A percentile compares a stretch with the other conserved stretches of the same genome.
phyloP scores from a whole-genome alignment of 106 monocot species.

The Xerophyta viscosa region DNA sequence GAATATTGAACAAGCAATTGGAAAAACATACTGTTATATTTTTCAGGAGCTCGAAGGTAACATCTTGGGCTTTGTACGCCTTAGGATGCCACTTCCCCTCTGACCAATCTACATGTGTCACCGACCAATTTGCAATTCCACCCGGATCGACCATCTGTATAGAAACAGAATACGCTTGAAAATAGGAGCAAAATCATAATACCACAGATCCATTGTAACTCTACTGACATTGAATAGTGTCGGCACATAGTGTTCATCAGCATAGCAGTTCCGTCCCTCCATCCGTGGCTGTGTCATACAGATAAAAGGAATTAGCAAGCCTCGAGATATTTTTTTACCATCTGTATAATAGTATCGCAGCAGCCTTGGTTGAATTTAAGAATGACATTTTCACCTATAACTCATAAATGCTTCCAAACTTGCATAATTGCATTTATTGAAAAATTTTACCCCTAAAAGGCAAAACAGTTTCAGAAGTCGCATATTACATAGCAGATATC shows the following conservation, averaged over 20 bases:
- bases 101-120: constrained; percentile 97
- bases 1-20: too few species aligned
- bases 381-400: too few species aligned
- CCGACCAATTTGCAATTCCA: constrained; percentile 94
- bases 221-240: constrained; percentile 82
- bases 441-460: too few species aligned
- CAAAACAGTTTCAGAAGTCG: too few species aligned
- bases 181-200: not conserved
- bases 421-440: too few species aligned
- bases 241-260: constrained; percentile 93
- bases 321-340: not conserved
- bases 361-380: too few species aligned
- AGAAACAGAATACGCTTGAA: constrained; percentile 3
- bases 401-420: too few species aligned
- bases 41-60: constrained; percentile 67
- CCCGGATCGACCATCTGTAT: constrained; percentile 76
- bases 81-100: constrained; percentile 98
- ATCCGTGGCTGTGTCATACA: constrained; percentile 48
- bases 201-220: too few species aligned
- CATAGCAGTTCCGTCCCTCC: constrained; percentile 86
- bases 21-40: constrained; percentile 60
- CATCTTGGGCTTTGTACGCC: constrained; percentile 60
- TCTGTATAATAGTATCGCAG: too few species aligned
- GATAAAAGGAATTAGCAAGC: not conserved
- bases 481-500: too few species aligned